Percentiles rank a stretch among this genome's conserved stretches.
Evolutionary conservation across 495 filamentous ascomycete species (phyloP).

Genomic region (Aspergillus heteromorphus): DNA sequence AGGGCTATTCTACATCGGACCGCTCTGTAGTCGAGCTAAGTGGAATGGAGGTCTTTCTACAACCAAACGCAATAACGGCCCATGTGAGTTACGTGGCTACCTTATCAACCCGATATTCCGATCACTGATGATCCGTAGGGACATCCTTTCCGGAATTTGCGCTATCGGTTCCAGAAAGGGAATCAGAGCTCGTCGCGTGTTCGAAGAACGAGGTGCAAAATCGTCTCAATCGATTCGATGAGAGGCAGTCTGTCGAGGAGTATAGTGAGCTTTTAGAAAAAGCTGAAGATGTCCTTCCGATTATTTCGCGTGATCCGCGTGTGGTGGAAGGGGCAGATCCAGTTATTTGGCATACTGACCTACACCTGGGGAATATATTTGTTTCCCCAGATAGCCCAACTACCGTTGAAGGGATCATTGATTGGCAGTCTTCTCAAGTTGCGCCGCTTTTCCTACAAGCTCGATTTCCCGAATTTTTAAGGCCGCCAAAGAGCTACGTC

Average conservation of each 20-base stretch:
- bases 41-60: background rate
- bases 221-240: constrained; percentile 9
- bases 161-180: background rate
- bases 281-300: constrained; percentile 1
- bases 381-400: constrained; percentile 16
- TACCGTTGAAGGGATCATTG: constrained; percentile 19
- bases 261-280: constrained; percentile 14
- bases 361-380: constrained; percentile 25
- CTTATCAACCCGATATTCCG: background rate
- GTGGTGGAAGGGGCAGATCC: constrained; percentile 5
- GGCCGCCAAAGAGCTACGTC: constrained; percentile 17
- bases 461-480: constrained; percentile 19
- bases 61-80: constrained; percentile 7
- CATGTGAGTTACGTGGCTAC: constrained; percentile 8
- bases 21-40: constrained; percentile 11
- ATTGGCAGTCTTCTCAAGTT: constrained; percentile 20
- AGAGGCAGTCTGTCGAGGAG: constrained; percentile 13
- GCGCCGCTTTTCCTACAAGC: constrained; percentile 21
- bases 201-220: constrained; percentile 5
- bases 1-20: constrained; percentile 14
- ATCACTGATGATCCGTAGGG: background rate
- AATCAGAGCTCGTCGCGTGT: background rate
- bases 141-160: background rate
- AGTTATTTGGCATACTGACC: constrained; percentile 22
- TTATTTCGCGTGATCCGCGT: constrained; percentile 10